Conservation (phyloP, 305 asterid species). For the Fraxinus paxiana region DNA sequence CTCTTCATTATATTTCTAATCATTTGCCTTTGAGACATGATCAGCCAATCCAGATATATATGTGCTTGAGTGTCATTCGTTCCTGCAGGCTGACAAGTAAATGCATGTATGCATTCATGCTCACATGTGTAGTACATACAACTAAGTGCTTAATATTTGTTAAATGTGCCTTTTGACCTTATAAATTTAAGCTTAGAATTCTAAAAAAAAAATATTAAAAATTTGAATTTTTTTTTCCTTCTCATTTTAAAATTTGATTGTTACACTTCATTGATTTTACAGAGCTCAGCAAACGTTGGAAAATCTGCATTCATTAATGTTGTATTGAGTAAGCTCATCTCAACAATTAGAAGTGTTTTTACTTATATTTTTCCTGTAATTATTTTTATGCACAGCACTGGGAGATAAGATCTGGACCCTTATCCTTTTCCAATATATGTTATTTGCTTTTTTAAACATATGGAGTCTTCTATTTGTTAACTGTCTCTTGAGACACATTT, state of each 20-base stretch:
- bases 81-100: background rate
- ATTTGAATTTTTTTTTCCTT: background rate
- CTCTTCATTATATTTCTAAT: background rate
- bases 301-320: slow-evolving; percentile 97
- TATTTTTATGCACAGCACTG: slow-evolving; percentile 3
- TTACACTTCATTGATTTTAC: slow-evolving; percentile 26
- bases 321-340: slow-evolving; percentile 65
- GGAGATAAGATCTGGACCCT: slow-evolving; percentile 7
- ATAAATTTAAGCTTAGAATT: slow-evolving; percentile 5
- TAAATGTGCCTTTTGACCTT: background rate
- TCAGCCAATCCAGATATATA: background rate
- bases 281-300: slow-evolving; percentile 98
- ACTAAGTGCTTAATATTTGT: background rate
- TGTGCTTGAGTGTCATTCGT: background rate
- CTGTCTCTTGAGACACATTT: background rate
- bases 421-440: slow-evolving; percentile 1
- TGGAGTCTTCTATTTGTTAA: slow-evolving; percentile 6
- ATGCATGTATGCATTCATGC: background rate
- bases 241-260: background rate
- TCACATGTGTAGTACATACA: background rate
- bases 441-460: slow-evolving; percentile 2
- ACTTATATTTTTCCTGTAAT: slow-evolving; percentile 10
- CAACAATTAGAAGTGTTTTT: background rate
- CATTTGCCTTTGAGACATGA: background rate
- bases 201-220: background rate